Conservation (phyloP, 2,329 filamentous ascomycete species). For the Phialemonium atrogriseum region DNA sequence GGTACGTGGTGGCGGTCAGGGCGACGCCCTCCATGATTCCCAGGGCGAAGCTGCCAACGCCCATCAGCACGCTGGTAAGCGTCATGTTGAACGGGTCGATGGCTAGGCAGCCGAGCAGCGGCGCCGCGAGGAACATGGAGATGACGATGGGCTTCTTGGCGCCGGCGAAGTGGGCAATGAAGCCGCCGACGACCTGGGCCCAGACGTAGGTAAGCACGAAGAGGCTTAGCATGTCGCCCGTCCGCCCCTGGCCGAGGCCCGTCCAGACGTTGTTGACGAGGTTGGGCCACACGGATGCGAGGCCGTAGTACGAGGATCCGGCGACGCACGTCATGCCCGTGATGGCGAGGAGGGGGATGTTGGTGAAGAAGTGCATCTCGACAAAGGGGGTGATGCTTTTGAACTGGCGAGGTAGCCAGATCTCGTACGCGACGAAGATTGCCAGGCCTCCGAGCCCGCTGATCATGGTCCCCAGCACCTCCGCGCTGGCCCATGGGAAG, state of each 20-base stretch:
- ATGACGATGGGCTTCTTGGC: no score
- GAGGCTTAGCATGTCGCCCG: constrained; percentile 24
- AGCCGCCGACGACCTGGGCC: no score
- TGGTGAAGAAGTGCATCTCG: constrained; percentile 26
- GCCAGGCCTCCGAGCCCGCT: constrained; percentile 24
- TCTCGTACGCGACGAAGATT: constrained; percentile 27
- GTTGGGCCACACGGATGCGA: constrained; percentile 27
- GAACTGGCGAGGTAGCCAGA: constrained; percentile 23
- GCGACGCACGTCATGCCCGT: constrained; percentile 26
- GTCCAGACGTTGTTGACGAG: constrained; percentile 24
- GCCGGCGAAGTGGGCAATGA: no score
- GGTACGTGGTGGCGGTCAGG: no score
- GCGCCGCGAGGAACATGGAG: no score
- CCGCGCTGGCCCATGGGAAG: constrained; percentile 31
- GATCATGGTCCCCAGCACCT: constrained; percentile 28
- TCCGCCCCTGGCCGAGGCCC: no score
- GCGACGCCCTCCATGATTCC: no score
- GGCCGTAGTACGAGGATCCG: constrained; percentile 18
- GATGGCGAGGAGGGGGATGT: constrained; percentile 25
- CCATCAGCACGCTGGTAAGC: no score
- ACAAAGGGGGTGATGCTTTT: constrained; percentile 26
- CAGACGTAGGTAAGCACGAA: constrained; percentile 29
- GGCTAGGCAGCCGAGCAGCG: no score
- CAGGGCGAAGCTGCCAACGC: no score
- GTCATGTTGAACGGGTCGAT: no score